Conservation (phyloP, 352 stramenopile genomes). For the Phytophthora sansomeana region DNA sequence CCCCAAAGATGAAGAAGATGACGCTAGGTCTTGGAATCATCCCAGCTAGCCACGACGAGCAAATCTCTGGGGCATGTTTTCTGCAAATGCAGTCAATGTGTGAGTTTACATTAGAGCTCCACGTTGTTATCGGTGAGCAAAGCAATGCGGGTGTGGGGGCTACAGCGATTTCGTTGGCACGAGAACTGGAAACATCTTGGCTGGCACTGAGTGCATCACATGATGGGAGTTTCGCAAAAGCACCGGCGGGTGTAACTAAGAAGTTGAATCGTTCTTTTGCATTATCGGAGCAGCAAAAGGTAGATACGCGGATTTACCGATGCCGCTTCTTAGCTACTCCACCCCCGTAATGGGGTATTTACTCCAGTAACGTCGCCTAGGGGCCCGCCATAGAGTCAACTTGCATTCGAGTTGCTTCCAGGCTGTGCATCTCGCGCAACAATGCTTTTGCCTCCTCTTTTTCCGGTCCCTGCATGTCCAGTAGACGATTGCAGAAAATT, state of each 20-base stretch:
- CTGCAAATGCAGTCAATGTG: constrained; percentile 28
- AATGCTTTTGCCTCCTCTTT: constrained; percentile 87
- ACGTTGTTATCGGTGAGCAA: constrained; percentile 20
- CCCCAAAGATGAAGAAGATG: constrained; percentile 37
- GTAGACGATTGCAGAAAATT: constrained; percentile 79
- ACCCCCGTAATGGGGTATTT: constrained; percentile 10
- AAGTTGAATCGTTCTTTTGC: constrained; percentile 27
- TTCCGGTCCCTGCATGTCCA: constrained; percentile 82
- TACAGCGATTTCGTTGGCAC: constrained; percentile 15
- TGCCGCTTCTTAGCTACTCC: constrained; percentile 26
- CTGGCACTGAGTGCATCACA: constrained; percentile 13
- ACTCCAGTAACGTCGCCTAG: constrained; percentile 4
- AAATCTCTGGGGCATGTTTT: constrained; percentile 21
- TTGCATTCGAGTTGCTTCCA: constrained; percentile 49
- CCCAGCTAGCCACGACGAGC: neutral
- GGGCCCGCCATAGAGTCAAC: constrained; percentile 1
- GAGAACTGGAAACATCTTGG: constrained; percentile 34
- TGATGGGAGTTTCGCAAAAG: constrained; percentile 1
- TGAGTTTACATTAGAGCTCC: constrained; percentile 35
- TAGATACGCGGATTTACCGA: constrained; percentile 33
- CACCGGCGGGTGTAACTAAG: neutral
- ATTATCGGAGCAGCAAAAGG: constrained; percentile 32
- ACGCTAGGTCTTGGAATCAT: constrained; percentile 28
- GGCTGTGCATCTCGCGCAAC: constrained; percentile 78
- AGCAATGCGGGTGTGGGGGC: neutral